Conservation (phyloP, 306 rosid species). For the Lathyrus tuberosus region DNA sequence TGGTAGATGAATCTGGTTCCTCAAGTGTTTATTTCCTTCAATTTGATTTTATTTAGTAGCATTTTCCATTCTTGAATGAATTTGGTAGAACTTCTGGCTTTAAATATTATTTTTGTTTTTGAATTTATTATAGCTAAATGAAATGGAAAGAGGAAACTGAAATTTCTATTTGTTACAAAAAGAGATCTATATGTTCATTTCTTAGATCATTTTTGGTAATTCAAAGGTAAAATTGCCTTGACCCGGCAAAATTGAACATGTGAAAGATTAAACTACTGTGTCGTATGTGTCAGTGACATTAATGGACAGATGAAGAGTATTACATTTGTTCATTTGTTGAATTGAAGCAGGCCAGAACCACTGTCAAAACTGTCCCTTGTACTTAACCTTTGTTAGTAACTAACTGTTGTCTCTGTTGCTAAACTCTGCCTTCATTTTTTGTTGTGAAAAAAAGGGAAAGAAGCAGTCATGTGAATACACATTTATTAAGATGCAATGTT, state of each 20-base stretch:
- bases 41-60: slow-evolving; percentile 11
- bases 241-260: slow-evolving; percentile 14
- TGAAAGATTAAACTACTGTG: slow-evolving; percentile 5
- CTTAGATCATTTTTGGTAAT: slow-evolving; percentile 12
- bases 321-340: slow-evolving; percentile 14
- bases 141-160: slow-evolving; percentile 21
- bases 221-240: slow-evolving; percentile 3
- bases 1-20: slow-evolving; percentile 22
- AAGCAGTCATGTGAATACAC: neutral
- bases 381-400: slow-evolving; percentile 21
- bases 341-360: slow-evolving; percentile 19
- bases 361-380: neutral
- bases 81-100: slow-evolving; percentile 22
- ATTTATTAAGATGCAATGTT: slow-evolving; percentile 21
- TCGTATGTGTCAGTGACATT: slow-evolving; percentile 5
- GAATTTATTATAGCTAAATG: slow-evolving; percentile 13
- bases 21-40: slow-evolving; percentile 20
- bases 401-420: slow-evolving; percentile 1
- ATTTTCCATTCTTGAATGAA: slow-evolving; percentile 13
- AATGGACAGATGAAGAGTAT: slow-evolving; percentile 9
- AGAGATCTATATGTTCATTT: slow-evolving; percentile 17
- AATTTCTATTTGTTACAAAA: slow-evolving; percentile 18
- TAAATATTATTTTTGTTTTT: slow-evolving; percentile 1
- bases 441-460: neutral
- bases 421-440: neutral